A percentile compares a stretch with the other conserved stretches of the same genome.
These are phyloP conservation scores for Diaporthe humulicola DNA, from an alignment of 2,329 filamentous ascomycete genomes.

Conservation along the genomic window DNA sequence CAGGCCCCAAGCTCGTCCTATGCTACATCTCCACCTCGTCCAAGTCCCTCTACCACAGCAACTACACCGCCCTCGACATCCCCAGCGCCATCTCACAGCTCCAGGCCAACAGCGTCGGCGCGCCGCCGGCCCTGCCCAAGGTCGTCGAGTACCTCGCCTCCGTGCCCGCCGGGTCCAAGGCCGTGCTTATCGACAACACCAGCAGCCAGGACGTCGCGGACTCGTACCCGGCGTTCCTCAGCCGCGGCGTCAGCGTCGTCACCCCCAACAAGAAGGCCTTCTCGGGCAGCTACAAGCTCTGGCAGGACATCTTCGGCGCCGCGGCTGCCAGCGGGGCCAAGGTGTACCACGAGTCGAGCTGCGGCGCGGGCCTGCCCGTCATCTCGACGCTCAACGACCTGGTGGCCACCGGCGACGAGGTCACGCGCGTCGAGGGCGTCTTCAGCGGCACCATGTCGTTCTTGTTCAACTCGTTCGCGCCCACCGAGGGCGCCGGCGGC, in stretches of 20 bases:
- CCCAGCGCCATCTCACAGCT: constrained; percentile 37
- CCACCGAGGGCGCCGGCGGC: constrained; percentile 79
- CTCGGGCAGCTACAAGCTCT: constrained; percentile 83
- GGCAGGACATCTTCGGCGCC: constrained; percentile 87
- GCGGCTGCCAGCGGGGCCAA: constrained; percentile 80
- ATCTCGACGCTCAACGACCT: constrained; percentile 95
- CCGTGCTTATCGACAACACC: constrained; percentile 94
- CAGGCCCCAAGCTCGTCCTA: constrained; percentile 79
- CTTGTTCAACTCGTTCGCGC: constrained; percentile 97
- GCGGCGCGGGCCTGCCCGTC: constrained; percentile 92
- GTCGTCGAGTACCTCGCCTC: constrained; percentile 83
- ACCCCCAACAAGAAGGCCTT: constrained; percentile 99
- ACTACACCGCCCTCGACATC: constrained; percentile 78
- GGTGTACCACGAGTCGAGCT: constrained; percentile 95
- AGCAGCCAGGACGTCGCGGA: constrained; percentile 89
- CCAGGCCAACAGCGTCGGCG: constrained; percentile 41
- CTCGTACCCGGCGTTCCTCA: constrained; percentile 84
- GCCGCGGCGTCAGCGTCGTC: constrained; percentile 87
- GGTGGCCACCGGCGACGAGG: constrained; percentile 92
- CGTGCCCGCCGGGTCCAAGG: constrained; percentile 75
- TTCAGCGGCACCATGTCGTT: constrained; percentile 99
- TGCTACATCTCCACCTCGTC: constrained; percentile 89
- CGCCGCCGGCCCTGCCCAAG: constrained; percentile 76
- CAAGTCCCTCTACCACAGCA: constrained; percentile 81
- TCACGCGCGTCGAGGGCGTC: constrained; percentile 94